phyloP scores from a whole-genome alignment of 2,329 filamentous ascomycete genomes.

The Dothiorella sarmentorum region DNA sequence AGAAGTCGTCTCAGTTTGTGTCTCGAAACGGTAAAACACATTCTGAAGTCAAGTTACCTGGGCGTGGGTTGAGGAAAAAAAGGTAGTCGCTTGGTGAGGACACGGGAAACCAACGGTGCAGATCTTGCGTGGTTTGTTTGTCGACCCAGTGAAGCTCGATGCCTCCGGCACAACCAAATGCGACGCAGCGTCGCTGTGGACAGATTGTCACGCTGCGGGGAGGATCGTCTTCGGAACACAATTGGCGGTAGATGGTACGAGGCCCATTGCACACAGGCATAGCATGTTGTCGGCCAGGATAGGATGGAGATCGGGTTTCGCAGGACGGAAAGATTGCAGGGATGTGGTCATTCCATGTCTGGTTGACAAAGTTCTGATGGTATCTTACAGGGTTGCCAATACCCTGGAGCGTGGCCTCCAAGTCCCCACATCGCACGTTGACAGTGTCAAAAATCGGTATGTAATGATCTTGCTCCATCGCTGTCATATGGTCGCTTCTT shows the following conservation, averaged over 20 bases:
- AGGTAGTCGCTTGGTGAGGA: slow-evolving; percentile 53
- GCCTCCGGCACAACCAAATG: slow-evolving; percentile 61
- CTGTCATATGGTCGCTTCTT: not conserved
- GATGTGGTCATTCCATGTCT: slow-evolving; percentile 29
- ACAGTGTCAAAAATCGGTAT: slow-evolving; percentile 25
- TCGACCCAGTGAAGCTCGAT: slow-evolving; percentile 63
- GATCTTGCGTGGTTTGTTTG: slow-evolving; percentile 46
- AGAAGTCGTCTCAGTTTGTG: not conserved
- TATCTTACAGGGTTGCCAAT: slow-evolving; percentile 25
- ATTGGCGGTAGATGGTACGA: slow-evolving; percentile 46
- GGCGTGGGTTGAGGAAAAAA: slow-evolving; percentile 58
- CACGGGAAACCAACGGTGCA: slow-evolving; percentile 56
- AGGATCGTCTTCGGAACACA: slow-evolving; percentile 60
- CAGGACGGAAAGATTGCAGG: not conserved
- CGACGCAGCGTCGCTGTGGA: slow-evolving; percentile 61
- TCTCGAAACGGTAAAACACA: not conserved
- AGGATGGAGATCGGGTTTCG: not conserved
- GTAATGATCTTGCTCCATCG: not conserved
- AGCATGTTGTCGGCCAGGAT: not conserved
- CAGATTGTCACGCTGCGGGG: slow-evolving; percentile 64
- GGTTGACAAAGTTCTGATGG: slow-evolving; percentile 29
- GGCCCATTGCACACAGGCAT: slow-evolving; percentile 14
- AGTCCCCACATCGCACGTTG: slow-evolving; percentile 27
- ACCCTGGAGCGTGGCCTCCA: slow-evolving; percentile 25
- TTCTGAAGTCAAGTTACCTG: slow-evolving; percentile 27